Base-by-base conservation (phyloP, 202 grass and related monocot genomes). In the Schoenoplectus triqueter region DNA sequence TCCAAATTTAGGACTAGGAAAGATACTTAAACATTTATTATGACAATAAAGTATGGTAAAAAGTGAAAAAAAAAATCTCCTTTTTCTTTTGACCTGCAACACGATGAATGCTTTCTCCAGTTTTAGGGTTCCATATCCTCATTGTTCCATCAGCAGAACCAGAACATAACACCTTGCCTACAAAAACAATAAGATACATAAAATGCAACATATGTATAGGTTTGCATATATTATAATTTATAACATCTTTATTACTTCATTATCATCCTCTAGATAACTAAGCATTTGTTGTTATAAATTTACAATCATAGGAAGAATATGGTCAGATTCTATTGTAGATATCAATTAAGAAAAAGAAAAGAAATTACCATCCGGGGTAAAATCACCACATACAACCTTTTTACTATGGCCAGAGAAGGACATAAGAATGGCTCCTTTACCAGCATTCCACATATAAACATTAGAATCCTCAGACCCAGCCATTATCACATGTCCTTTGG, bases 401-500 rank as follows among this genome's bases (percentile, higher is more conserved):
- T 87, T 87, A 83, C 87, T 84, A 70, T 99, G 96, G 45, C 96
- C 96, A 86, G 82, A 85, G 87, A 95, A 99, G 40, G 91, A 95
- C 85, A 84, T 94, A 6, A 95, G 39, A 64, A 87, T 84, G 20
- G 42, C 18, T 73, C 61, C 80, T 71, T 83, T 92, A 55, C 95
- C 96, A 80, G 87, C 88, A 64, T 95, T 99, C 96, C 96, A 99
- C 96, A 95, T 91, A 81, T 89, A 99, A 71, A 95, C 54, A 86
- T 86, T 95, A 66, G 86, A 84, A 73, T 99, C 96, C 89, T 91
- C 91, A 68, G 96, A 99, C 40, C 96, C 96, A 47, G 91, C 93
- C 64, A 99, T 90, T 86, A 99, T 66, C 87, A 95, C 73, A 54
- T 95, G 90, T 45, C 96, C 96, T 1, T 88, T 85, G 62, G 93